A percentile compares a stretch with the other conserved stretches of the same genome.
These are phyloP conservation scores for Cercospora sojina DNA, from an alignment of 2,329 filamentous ascomycete species.

Conservation along the genomic window DNA sequence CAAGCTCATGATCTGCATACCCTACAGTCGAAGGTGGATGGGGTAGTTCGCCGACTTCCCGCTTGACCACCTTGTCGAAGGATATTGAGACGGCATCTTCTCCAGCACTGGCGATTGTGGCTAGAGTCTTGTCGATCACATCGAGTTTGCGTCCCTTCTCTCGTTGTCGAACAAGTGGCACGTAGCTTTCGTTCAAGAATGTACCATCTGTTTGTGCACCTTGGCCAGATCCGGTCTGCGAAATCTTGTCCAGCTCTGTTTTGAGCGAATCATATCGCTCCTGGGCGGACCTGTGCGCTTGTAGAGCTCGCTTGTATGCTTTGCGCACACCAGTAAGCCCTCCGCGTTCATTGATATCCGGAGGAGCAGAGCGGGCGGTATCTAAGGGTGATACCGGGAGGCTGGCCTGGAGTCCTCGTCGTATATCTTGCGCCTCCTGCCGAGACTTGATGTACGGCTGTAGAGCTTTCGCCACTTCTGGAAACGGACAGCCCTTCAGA, in stretches of 20 bases:
- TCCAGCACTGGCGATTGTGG: constrained; percentile 23
- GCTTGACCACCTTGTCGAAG: constrained; percentile 32
- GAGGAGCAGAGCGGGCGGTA: constrained; percentile 3
- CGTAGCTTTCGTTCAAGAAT: constrained; percentile 24
- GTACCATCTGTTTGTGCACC: background rate
- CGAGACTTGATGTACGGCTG: constrained; percentile 35
- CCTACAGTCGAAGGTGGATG: constrained; percentile 26
- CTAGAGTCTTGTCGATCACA: constrained; percentile 29
- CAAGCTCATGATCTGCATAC: constrained; percentile 26
- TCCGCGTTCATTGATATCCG: constrained; percentile 17
- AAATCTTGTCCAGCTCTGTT: constrained; percentile 30
- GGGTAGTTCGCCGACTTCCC: constrained; percentile 33
- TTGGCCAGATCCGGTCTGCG: background rate
- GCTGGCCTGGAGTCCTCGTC: constrained; percentile 31
- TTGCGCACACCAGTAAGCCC: constrained; percentile 32
- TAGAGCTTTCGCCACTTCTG: constrained; percentile 33
- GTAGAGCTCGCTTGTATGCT: constrained; percentile 35
- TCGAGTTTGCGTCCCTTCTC: constrained; percentile 34
- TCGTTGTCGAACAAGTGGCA: constrained; percentile 31
- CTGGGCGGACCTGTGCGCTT: constrained; percentile 34
- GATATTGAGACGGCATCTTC: constrained; percentile 18
- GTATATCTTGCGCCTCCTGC: constrained; percentile 31
- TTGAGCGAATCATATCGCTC: constrained; percentile 34
- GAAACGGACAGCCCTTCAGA: constrained; percentile 28
- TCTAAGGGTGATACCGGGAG: constrained; percentile 26